These are phyloP conservation scores for Syncephalastrum sp. DNA, from an alignment of 371 early-diverging fungal genomes.

Conservation along the genomic window DNA sequence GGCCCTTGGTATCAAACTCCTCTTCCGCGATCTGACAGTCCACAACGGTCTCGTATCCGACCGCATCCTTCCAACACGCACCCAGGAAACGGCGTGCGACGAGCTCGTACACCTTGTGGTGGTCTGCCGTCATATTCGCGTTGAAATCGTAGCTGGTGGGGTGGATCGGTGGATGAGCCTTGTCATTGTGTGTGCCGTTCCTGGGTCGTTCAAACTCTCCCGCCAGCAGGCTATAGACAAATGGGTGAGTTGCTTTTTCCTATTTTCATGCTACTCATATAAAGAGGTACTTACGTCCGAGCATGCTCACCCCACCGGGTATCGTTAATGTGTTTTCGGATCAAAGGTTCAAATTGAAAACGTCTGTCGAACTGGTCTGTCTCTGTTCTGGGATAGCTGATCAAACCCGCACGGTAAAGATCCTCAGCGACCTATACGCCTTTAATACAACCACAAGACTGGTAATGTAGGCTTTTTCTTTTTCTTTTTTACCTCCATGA, in stretches of 20 bases:
- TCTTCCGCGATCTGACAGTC: constrained; percentile 70
- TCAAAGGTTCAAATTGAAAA: constrained; percentile 72
- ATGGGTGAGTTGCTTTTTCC: neutral
- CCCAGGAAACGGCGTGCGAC: constrained; percentile 93
- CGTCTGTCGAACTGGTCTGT: constrained; percentile 89
- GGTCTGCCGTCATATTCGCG: constrained; percentile 66
- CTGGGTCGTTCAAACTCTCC: constrained; percentile 84
- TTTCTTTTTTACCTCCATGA: constrained; percentile 72
- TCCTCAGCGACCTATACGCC: neutral
- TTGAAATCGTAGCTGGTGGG: constrained; percentile 73
- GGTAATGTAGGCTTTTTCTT: neutral
- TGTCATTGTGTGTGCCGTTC: constrained; percentile 92
- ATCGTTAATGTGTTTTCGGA: constrained; percentile 68
- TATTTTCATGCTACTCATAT: neutral
- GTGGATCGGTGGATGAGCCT: constrained; percentile 99
- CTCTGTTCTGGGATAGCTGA: constrained; percentile 99
- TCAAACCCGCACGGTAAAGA: constrained; percentile 66
- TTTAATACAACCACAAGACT: neutral
- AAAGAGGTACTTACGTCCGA: constrained; percentile 41
- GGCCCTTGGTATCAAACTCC: constrained; percentile 71
- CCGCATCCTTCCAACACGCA: constrained; percentile 93
- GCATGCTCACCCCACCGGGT: constrained; percentile 69
- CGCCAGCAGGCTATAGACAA: constrained; percentile 11
- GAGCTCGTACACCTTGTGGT: constrained; percentile 88
- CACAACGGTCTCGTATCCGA: constrained; percentile 84